These are phyloP conservation scores for Myxozyma vanderwaltii DNA, from an alignment of 805 yeast species.

Conservation along the genomic window DNA sequence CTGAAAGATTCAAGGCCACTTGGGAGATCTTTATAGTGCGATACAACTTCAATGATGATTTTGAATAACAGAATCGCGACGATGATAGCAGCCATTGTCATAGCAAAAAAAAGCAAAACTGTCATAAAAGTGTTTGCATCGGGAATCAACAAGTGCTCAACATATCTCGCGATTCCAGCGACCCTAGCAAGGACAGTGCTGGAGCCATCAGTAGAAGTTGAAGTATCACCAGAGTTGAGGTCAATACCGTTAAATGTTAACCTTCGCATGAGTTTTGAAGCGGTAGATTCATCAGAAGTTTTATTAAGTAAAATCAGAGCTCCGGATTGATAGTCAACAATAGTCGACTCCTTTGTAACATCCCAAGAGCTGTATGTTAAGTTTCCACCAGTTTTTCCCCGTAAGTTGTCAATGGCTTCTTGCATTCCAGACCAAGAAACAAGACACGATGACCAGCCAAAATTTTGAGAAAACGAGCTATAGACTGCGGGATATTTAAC, in stretches of 20 bases:
- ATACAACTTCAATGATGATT: slow-evolving; percentile 35
- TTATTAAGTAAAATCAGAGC: slow-evolving; percentile 20
- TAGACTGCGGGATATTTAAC: slow-evolving; percentile 42
- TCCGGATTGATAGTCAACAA: slow-evolving; percentile 20
- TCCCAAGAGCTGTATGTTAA: slow-evolving; percentile 32
- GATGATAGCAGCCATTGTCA: slow-evolving; percentile 37
- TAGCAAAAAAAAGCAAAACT: slow-evolving; percentile 41
- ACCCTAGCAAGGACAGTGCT: slow-evolving; percentile 33
- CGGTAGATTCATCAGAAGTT: slow-evolving; percentile 3
- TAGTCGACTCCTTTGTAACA: slow-evolving; percentile 26
- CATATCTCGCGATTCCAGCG: slow-evolving; percentile 40
- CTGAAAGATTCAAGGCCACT: slow-evolving; percentile 35
- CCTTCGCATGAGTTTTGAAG: slow-evolving; percentile 16
- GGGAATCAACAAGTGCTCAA: slow-evolving; percentile 40
- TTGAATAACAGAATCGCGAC: slow-evolving; percentile 37
- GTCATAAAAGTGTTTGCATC: slow-evolving; percentile 42
- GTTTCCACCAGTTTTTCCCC: slow-evolving; percentile 41
- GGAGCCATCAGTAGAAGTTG: slow-evolving; percentile 8
- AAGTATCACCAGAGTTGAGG: slow-evolving; percentile 4
- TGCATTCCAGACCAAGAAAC: slow-evolving; percentile 41
- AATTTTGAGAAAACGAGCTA: slow-evolving; percentile 39
- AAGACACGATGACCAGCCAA: slow-evolving; percentile 42
- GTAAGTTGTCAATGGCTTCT: slow-evolving; percentile 38
- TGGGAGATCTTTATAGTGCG: slow-evolving; percentile 16
- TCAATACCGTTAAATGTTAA: slow-evolving; percentile 21